phyloP scores from a whole-genome alignment of 2,329 filamentous ascomycete species.

The Epichloe bromicola region DNA sequence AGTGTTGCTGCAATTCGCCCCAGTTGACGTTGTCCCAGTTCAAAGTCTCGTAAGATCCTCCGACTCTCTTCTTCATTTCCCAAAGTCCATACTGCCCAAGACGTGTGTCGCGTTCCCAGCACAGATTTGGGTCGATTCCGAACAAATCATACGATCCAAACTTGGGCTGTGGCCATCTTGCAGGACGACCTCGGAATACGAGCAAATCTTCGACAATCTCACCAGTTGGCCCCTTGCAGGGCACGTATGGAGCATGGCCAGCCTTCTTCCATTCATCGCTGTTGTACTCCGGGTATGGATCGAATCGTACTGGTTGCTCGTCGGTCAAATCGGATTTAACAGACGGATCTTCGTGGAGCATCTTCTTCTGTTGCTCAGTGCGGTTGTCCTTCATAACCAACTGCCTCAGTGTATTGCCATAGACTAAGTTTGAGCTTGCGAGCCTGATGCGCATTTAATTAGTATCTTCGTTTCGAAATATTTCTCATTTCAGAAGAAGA shows the following conservation, averaged over 20 bases:
- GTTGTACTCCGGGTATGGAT: slow-evolving; percentile 62
- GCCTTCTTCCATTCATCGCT: slow-evolving; percentile 42
- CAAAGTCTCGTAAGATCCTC: slow-evolving; percentile 23
- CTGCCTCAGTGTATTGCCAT: slow-evolving; percentile 39
- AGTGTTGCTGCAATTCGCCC: slow-evolving; percentile 56
- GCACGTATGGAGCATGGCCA: slow-evolving; percentile 44
- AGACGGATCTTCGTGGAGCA: slow-evolving; percentile 21
- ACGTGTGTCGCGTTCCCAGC: slow-evolving; percentile 56
- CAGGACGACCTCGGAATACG: slow-evolving; percentile 48
- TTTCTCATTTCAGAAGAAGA: not conserved
- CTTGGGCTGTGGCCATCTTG: slow-evolving; percentile 43
- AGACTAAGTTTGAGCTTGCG: slow-evolving; percentile 38
- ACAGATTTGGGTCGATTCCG: slow-evolving; percentile 48
- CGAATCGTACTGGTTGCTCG: slow-evolving; percentile 43
- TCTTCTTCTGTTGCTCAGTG: slow-evolving; percentile 16
- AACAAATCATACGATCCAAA: slow-evolving; percentile 51
- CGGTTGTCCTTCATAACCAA: slow-evolving; percentile 29
- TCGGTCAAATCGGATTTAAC: slow-evolving; percentile 26
- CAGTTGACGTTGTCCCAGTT: slow-evolving; percentile 56
- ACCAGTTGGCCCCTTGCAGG: slow-evolving; percentile 54
- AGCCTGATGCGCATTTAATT: slow-evolving; percentile 16
- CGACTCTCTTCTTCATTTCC: slow-evolving; percentile 33
- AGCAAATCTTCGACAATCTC: slow-evolving; percentile 46
- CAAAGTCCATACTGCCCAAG: slow-evolving; percentile 52
- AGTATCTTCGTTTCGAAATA: not conserved